Evolutionary conservation across 768 basidiomycete genomes (phyloP).

Genomic region (Floccularia luteovirens): DNA sequence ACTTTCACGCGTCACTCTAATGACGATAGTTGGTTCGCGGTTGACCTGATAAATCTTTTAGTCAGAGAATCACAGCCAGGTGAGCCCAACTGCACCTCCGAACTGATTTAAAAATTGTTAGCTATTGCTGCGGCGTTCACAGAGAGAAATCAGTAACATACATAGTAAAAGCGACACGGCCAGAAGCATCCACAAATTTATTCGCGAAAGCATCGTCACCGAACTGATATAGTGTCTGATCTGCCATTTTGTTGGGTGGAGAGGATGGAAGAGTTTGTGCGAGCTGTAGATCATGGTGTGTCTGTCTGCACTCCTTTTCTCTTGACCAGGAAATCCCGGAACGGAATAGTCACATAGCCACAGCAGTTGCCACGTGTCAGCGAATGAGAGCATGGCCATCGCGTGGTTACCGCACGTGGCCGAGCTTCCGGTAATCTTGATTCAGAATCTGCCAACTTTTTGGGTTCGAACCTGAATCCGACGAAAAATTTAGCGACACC

Average conservation of each 20-base stretch:
- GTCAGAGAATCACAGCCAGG: too few species aligned
- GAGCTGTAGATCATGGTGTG: background rate
- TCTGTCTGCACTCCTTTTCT: background rate
- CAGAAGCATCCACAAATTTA: constrained; percentile 56
- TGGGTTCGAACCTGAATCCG: background rate
- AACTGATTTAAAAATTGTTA: too few species aligned
- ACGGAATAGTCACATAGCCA: constrained; percentile 25
- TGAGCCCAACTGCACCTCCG: too few species aligned
- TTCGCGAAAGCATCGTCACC: constrained; percentile 57
- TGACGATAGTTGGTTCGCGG: constrained; percentile 50
- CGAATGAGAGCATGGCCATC: constrained; percentile 15
- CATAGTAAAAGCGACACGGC: constrained; percentile 61
- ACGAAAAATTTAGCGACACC: constrained; percentile 1
- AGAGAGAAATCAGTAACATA: constrained; percentile 37
- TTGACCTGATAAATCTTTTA: constrained; percentile 38
- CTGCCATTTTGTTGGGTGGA: background rate
- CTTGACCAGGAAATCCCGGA: constrained; percentile 27
- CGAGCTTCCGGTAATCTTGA: constrained; percentile 9
- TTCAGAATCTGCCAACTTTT: constrained; percentile 2
- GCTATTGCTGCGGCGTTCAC: too few species aligned
- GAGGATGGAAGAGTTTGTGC: background rate
- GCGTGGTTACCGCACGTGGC: constrained; percentile 27
- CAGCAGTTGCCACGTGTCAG: constrained; percentile 21
- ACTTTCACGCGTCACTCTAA: constrained; percentile 56
- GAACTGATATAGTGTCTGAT: constrained; percentile 49